A percentile compares a stretch with the other conserved stretches of the same genome.
Evolutionary conservation across 2,329 filamentous ascomycete species (phyloP).

Genomic region (Stylonectria norvegica): DNA sequence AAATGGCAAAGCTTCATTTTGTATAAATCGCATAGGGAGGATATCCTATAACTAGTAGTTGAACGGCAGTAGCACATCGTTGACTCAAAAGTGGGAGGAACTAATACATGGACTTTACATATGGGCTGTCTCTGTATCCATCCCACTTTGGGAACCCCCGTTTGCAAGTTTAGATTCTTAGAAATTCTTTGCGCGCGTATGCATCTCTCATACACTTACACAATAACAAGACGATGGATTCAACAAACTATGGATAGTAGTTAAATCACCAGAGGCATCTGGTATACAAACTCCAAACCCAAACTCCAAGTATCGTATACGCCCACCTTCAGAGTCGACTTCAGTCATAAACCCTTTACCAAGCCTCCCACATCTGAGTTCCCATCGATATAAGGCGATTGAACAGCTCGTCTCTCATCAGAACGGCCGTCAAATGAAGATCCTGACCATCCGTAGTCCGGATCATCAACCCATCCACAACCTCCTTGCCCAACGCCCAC

Average conservation of each 20-base stretch:
- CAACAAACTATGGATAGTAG: neutral
- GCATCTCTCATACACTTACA: too few relatives aligned
- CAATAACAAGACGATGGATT: neutral
- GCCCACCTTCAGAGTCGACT: neutral
- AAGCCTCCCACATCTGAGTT: constrained; percentile 78
- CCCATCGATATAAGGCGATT: constrained; percentile 76
- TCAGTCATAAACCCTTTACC: constrained; percentile 40
- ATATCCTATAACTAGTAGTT: too few relatives aligned
- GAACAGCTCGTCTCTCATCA: constrained; percentile 72
- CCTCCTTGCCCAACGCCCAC: constrained; percentile 70
- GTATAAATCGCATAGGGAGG: too few relatives aligned
- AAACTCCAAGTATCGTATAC: neutral
- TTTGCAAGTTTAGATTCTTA: too few relatives aligned
- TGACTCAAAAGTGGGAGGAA: too few relatives aligned
- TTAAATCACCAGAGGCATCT: too few relatives aligned
- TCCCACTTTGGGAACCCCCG: too few relatives aligned
- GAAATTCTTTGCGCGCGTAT: too few relatives aligned
- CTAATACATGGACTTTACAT: too few relatives aligned
- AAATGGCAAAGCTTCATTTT: too few relatives aligned
- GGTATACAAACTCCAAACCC: neutral
- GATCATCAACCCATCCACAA: constrained; percentile 72
- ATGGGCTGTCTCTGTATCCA: too few relatives aligned
- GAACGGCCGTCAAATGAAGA: constrained; percentile 67
- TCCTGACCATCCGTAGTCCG: constrained; percentile 52
- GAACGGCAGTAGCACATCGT: too few relatives aligned